phyloP scores from a whole-genome alignment of 306 rosid genomes.

The Trichosanthes truncata region DNA sequence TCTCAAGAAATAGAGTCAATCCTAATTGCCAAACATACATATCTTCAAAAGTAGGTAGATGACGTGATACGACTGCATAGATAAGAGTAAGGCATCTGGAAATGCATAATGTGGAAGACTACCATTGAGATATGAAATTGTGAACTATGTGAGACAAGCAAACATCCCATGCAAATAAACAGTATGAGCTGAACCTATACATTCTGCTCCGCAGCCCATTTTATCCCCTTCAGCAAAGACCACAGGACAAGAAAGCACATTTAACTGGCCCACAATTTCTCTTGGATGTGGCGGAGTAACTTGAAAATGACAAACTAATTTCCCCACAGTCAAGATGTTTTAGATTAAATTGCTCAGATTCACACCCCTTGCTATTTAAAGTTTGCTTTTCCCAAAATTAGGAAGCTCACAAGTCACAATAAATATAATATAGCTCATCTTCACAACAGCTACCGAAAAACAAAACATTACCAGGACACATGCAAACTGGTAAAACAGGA shows the following conservation, averaged over 20 bases:
- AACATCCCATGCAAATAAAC: neutral
- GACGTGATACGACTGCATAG: neutral
- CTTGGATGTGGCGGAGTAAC: neutral
- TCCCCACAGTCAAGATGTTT: neutral
- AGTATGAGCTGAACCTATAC: neutral
- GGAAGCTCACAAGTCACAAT: neutral
- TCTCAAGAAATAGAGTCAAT: constrained; percentile 18
- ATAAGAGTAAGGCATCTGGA: neutral
- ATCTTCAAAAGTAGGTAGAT: constrained; percentile 8
- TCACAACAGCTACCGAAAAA: neutral
- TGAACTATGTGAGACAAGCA: neutral
- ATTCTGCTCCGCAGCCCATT: neutral
- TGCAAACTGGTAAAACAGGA: neutral
- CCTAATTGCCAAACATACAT: constrained; percentile 6
- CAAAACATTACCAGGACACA: neutral
- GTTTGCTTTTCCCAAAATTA: neutral
- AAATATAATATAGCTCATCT: neutral
- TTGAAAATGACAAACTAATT: neutral
- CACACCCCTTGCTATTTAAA: neutral
- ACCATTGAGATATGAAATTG: neutral
- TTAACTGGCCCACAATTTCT: neutral
- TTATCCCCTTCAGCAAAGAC: neutral
- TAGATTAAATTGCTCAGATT: neutral
- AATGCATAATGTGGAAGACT: neutral
- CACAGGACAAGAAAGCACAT: neutral